Evolutionary conservation across 2,329 filamentous ascomycete genomes (phyloP).

Genomic region (Diaporthe vaccinii): DNA sequence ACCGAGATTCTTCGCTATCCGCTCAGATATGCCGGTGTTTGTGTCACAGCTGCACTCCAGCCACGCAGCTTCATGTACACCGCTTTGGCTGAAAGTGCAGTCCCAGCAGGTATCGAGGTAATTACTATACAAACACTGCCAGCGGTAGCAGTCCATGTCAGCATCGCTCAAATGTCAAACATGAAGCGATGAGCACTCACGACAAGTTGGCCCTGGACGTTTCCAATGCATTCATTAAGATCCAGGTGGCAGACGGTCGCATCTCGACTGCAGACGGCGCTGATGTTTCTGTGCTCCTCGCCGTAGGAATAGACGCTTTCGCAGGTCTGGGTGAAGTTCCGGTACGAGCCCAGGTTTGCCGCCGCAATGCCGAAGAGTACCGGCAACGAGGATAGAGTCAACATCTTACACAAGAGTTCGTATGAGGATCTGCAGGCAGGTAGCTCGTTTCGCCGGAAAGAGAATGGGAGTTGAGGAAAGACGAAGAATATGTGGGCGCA

Average conservation of each 20-base stretch:
- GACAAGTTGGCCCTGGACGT: conserved; percentile 15
- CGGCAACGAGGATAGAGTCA: background rate
- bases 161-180: background rate
- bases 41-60: conserved; percentile 1
- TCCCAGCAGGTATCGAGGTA: conserved; percentile 7
- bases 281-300: background rate
- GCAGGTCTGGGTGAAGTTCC: conserved; percentile 7
- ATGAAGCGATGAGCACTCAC: background rate
- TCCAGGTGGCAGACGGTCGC: background rate
- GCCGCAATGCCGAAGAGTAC: background rate
- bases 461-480: background rate
- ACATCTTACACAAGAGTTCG: background rate
- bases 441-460: no score
- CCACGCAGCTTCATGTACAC: conserved; percentile 1
- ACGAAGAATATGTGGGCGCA: background rate
- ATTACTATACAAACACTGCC: background rate
- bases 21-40: background rate
- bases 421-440: background rate
- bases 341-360: conserved; percentile 15
- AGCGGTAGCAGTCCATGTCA: background rate
- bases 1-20: background rate
- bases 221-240: conserved; percentile 1
- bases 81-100: background rate
- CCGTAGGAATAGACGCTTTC: conserved; percentile 7
- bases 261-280: conserved; percentile 5